phyloP scores from a whole-genome alignment of 2,329 filamentous ascomycete genomes.

The Sclerotinia nivalis region DNA sequence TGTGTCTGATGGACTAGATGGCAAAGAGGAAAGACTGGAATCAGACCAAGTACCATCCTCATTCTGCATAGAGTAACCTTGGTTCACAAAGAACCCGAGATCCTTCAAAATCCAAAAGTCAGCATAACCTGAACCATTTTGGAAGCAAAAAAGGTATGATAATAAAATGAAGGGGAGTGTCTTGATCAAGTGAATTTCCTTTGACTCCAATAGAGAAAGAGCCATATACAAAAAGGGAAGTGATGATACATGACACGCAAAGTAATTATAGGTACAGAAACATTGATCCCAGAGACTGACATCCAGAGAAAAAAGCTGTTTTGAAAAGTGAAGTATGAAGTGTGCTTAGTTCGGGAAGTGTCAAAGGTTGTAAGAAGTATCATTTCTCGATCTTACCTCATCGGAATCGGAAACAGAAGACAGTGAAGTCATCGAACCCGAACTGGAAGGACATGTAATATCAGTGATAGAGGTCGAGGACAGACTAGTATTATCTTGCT shows the following conservation, averaged over 20 bases:
- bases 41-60: background rate
- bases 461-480: background rate
- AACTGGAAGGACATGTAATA: background rate
- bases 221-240: background rate
- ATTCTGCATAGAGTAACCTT: slow-evolving; percentile 2
- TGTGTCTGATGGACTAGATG: background rate
- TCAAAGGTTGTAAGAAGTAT: background rate
- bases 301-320: background rate
- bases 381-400: background rate
- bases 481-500: background rate
- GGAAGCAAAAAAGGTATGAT: background rate
- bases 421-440: background rate
- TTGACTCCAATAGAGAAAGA: background rate
- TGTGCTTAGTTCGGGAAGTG: background rate
- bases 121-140: background rate
- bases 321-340: background rate
- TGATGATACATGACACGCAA: background rate
- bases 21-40: background rate
- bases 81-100: background rate
- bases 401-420: background rate
- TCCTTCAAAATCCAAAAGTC: slow-evolving; percentile 5
- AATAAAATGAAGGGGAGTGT: background rate
- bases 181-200: background rate
- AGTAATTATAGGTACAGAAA: background rate
- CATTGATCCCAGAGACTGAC: background rate